Conservation (phyloP, 2,329 filamentous ascomycete species). For the Fusarium virguliforme region DNA sequence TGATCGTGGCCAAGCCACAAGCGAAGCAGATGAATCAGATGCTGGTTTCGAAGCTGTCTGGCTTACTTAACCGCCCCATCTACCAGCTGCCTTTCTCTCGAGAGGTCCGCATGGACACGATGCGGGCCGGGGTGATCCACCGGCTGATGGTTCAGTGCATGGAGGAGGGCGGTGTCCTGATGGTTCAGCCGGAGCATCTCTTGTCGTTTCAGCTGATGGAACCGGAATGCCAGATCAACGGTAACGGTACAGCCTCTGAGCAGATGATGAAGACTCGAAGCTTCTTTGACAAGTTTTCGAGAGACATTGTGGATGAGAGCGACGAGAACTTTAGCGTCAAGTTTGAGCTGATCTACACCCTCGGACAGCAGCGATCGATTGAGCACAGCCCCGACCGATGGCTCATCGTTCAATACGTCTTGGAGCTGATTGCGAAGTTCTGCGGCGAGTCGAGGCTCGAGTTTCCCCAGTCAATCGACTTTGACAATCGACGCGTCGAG, state of each 20-base stretch:
- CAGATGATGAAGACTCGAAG: slow-evolving; percentile 60
- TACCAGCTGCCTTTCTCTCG: slow-evolving; percentile 74
- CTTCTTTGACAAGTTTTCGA: slow-evolving; percentile 61
- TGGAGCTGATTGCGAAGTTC: slow-evolving; percentile 60
- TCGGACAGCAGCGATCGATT: slow-evolving; percentile 67
- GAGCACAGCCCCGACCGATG: slow-evolving; percentile 72
- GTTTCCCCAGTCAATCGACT: slow-evolving; percentile 61
- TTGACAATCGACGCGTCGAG: slow-evolving; percentile 53
- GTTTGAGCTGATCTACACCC: slow-evolving; percentile 76
- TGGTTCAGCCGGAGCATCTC: slow-evolving; percentile 76
- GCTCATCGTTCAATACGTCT: slow-evolving; percentile 68
- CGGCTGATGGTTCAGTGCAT: slow-evolving; percentile 64
- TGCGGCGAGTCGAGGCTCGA: slow-evolving; percentile 50
- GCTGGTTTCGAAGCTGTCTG: slow-evolving; percentile 61
- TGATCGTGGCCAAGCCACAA: slow-evolving; percentile 75
- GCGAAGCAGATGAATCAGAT: slow-evolving; percentile 70
- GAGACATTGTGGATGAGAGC: slow-evolving; percentile 76
- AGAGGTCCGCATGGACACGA: slow-evolving; percentile 55
- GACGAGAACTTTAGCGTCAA: slow-evolving; percentile 75
- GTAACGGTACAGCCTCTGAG: slow-evolving; percentile 49
- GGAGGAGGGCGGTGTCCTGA: slow-evolving; percentile 67
- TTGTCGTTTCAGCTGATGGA: slow-evolving; percentile 76
- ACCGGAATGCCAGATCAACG: slow-evolving; percentile 63
- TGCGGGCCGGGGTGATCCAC: slow-evolving; percentile 56
- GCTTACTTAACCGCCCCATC: slow-evolving; percentile 69